These are phyloP conservation scores for Apophysomyces elegans DNA, from an alignment of 371 early-diverging fungal genomes.

Conservation along the genomic window DNA sequence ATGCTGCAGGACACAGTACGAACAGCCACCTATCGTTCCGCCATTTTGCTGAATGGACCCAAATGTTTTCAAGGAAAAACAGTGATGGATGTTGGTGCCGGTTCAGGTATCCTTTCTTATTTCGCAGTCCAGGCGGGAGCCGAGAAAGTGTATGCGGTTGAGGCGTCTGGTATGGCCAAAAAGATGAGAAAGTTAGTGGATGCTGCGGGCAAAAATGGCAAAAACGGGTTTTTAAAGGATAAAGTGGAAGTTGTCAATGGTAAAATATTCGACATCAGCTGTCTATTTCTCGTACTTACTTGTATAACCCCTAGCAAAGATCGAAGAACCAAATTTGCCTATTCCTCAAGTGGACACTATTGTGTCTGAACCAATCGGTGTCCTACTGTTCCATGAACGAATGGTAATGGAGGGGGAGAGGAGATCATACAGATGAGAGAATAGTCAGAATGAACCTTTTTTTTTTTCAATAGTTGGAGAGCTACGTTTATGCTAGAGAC, in stretches of 20 bases:
- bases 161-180: constrained; percentile 94
- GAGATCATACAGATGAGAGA: background rate
- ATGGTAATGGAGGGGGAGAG: constrained; percentile 58
- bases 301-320: constrained; percentile 64
- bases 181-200: constrained; percentile 85
- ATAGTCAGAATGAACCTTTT: background rate
- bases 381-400: constrained; percentile 93
- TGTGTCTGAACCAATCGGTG: constrained; percentile 96
- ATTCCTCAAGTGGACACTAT: constrained; percentile 90
- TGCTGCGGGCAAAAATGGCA: constrained; percentile 54
- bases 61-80: constrained; percentile 76
- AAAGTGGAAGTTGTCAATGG: constrained; percentile 85
- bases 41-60: constrained; percentile 81
- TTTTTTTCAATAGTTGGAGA: constrained; percentile 61
- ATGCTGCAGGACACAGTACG: constrained; percentile 96
- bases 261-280: constrained; percentile 24
- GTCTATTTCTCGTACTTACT: background rate
- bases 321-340: constrained; percentile 77
- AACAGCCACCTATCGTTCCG: constrained; percentile 93
- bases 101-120: constrained; percentile 92
- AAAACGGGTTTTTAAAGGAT: constrained; percentile 80
- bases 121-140: constrained; percentile 95
- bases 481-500: constrained; percentile 87
- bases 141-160: constrained; percentile 90
- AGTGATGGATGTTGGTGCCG: constrained; percentile 97